These are phyloP conservation scores for Sugiyamaella grinbergsii DNA, from an alignment of 1,139 yeast genomes.

Conservation along the genomic window DNA sequence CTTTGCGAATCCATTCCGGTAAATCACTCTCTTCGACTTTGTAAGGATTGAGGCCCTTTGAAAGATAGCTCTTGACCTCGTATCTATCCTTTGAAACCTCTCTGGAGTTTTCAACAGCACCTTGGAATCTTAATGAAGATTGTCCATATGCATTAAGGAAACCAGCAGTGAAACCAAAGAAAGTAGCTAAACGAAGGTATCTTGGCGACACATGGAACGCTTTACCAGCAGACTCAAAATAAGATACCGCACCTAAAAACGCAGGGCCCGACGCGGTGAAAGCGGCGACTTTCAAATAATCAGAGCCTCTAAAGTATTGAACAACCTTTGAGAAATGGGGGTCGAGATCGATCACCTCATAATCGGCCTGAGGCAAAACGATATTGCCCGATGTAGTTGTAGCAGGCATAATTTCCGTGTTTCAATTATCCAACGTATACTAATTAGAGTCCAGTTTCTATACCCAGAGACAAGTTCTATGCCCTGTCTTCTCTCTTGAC, in stretches of 20 bases:
- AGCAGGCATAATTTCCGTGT: too few relatives aligned
- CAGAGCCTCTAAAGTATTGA: conserved; percentile 69
- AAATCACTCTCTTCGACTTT: conserved; percentile 55
- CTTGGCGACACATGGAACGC: conserved; percentile 60
- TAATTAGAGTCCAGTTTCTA: too few relatives aligned
- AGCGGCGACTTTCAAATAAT: conserved; percentile 66
- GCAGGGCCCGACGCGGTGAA: conserved; percentile 66
- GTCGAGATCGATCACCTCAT: conserved; percentile 68
- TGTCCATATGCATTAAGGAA: conserved; percentile 64
- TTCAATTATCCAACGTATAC: too few relatives aligned
- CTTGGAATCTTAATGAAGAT: conserved; percentile 75
- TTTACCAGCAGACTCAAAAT: conserved; percentile 53
- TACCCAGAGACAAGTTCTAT: too few relatives aligned
- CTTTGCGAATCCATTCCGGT: conserved; percentile 71
- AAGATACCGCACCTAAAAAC: conserved; percentile 62
- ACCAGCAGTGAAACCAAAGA: conserved; percentile 71
- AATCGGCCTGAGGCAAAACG: conserved; percentile 40
- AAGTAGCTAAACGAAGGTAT: conserved; percentile 56
- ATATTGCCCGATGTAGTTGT: conserved; percentile 33
- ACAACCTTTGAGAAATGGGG: conserved; percentile 77
- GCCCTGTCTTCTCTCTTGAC: not conserved
- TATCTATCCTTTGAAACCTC: conserved; percentile 75
- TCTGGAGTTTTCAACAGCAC: conserved; percentile 69
- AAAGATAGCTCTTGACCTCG: conserved; percentile 68
- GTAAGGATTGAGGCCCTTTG: conserved; percentile 69